These are phyloP conservation scores for Candida suzukii DNA, from an alignment of 805 yeast genomes.

Conservation along the genomic window DNA sequence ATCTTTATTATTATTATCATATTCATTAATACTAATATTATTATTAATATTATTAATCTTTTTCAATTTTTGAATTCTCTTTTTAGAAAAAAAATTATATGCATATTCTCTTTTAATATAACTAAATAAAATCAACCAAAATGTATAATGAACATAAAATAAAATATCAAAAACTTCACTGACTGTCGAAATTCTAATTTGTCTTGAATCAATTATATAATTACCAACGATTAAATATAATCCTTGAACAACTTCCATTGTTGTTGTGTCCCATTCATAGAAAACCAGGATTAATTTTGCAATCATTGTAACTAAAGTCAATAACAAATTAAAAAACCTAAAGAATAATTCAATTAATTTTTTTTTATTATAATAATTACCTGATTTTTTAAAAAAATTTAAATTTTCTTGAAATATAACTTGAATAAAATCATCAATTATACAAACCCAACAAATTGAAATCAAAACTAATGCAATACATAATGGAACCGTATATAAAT, in stretches of 20 bases:
- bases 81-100: background rate
- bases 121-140: background rate
- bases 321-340: no score
- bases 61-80: background rate
- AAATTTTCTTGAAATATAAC: no score
- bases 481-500: constrained; percentile 30
- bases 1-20: background rate
- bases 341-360: no score
- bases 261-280: no score
- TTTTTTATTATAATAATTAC: no score
- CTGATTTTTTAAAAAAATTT: no score
- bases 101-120: background rate
- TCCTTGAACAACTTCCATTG: no score
- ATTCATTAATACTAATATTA: background rate
- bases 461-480: constrained; percentile 37
- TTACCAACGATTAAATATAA: no score
- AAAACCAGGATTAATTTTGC: no score
- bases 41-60: background rate
- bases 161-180: constrained; percentile 33
- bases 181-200: background rate
- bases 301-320: no score
- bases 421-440: background rate
- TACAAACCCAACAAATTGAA: constrained; percentile 38
- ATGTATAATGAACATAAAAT: constrained; percentile 21
- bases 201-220: no score